phyloP scores from a whole-genome alignment of 192 early-diverging fungal genomes.

The Pilobolus umbonatus region DNA sequence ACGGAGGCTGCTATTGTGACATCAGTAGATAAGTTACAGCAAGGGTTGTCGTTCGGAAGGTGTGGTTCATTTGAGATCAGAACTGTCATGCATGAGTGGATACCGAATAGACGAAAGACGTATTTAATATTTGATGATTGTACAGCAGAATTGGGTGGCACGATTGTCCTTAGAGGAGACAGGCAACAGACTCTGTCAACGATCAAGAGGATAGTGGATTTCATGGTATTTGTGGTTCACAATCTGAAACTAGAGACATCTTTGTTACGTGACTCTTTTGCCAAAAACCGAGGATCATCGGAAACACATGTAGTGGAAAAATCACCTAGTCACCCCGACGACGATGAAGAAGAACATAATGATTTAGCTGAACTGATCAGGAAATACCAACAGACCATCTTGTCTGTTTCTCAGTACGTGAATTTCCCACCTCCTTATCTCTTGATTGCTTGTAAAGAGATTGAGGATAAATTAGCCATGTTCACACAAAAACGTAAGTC shows the following conservation, averaged over 20 bases:
- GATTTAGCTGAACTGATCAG: slow-evolving; percentile 35
- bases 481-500: slow-evolving; percentile 27
- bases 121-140: slow-evolving; percentile 90
- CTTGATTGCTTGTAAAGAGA: slow-evolving; percentile 57
- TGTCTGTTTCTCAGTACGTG: slow-evolving; percentile 89
- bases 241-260: slow-evolving; percentile 84
- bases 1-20: slow-evolving; percentile 79
- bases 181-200: slow-evolving; percentile 54
- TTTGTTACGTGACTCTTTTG: slow-evolving; percentile 72
- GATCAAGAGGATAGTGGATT: slow-evolving; percentile 77
- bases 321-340: background rate
- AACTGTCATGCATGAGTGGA: slow-evolving; percentile 74
- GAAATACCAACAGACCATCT: slow-evolving; percentile 62
- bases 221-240: slow-evolving; percentile 84
- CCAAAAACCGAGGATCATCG: slow-evolving; percentile 24
- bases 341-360: slow-evolving; percentile 20
- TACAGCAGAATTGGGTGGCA: slow-evolving; percentile 72
- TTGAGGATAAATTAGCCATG: slow-evolving; percentile 43
- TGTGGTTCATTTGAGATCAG: slow-evolving; percentile 75
- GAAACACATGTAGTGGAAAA: background rate
- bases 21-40: slow-evolving; percentile 76
- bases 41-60: slow-evolving; percentile 64
- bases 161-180: slow-evolving; percentile 87
- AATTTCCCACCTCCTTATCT: slow-evolving; percentile 82
- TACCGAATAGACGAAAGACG: slow-evolving; percentile 79